Evolutionary conservation across 306 rosid species (phyloP).

Genomic region (Cicer judaicum): DNA sequence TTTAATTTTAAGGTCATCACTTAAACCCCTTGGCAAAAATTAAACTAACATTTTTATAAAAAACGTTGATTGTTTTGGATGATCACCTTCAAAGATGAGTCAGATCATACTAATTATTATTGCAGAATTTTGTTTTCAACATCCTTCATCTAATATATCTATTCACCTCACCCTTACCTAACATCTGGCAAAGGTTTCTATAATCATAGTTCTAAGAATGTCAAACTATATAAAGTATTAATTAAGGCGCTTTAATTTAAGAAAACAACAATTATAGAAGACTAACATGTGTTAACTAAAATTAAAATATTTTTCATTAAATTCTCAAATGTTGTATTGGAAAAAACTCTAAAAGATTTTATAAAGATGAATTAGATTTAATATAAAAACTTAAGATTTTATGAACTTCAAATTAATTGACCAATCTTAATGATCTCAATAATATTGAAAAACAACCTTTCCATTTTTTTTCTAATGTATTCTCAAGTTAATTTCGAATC

Average conservation of each 20-base stretch:
- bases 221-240: constrained; percentile 18
- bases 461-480: no score
- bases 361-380: no score
- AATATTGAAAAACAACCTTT: no score
- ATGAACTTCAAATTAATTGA: no score
- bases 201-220: background rate
- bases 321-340: background rate
- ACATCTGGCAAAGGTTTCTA: constrained; percentile 23
- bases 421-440: no score
- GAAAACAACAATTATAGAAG: background rate
- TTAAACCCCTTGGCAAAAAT: background rate
- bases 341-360: no score
- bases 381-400: no score
- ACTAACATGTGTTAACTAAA: background rate
- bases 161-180: background rate
- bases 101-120: background rate
- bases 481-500: no score
- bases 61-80: constrained; percentile 10
- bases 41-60: background rate
- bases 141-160: background rate
- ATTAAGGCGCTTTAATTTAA: no score
- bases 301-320: background rate
- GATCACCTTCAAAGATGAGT: constrained; percentile 13
- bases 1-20: background rate
- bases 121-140: background rate